A percentile compares a stretch with the other conserved stretches of the same genome.
phyloP scores from a whole-genome alignment of 371 early-diverging fungal species.

The Mortierella sp. region DNA sequence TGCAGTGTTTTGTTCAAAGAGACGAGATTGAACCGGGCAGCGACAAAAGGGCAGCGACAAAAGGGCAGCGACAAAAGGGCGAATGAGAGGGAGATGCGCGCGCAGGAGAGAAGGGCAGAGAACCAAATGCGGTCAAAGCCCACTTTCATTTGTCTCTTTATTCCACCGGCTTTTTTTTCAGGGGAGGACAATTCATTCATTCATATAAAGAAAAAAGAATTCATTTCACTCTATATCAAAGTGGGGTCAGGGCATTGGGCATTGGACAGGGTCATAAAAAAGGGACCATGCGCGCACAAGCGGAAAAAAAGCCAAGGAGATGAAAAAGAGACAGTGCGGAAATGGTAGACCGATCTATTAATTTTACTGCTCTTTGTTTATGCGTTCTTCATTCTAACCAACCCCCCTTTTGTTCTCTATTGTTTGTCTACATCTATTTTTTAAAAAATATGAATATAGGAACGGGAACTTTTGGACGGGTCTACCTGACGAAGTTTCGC shows the following conservation, averaged over 20 bases:
- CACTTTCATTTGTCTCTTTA: slow-evolving; percentile 3
- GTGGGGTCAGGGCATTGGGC: background rate
- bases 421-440: background rate
- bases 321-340: slow-evolving; percentile 6
- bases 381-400: background rate
- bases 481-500: slow-evolving; percentile 82
- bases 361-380: background rate
- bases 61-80: slow-evolving; percentile 4
- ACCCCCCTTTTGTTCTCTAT: background rate
- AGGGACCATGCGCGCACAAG: background rate
- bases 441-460: slow-evolving; percentile 64
- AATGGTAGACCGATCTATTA: slow-evolving; percentile 7
- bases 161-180: background rate
- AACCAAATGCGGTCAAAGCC: background rate
- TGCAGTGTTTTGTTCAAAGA: background rate
- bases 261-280: background rate
- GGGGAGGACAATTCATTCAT: background rate
- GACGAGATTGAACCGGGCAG: background rate
- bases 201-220: no score
- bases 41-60: background rate
- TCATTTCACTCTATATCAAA: background rate
- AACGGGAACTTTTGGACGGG: slow-evolving; percentile 94
- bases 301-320: background rate
- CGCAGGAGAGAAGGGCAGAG: background rate
- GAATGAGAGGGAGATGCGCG: background rate